Evolutionary conservation across 2,329 filamentous ascomycete species (phyloP), one percentile per base, ranked within the genome.

Genomic region (Clonostachys rosea): DNA sequence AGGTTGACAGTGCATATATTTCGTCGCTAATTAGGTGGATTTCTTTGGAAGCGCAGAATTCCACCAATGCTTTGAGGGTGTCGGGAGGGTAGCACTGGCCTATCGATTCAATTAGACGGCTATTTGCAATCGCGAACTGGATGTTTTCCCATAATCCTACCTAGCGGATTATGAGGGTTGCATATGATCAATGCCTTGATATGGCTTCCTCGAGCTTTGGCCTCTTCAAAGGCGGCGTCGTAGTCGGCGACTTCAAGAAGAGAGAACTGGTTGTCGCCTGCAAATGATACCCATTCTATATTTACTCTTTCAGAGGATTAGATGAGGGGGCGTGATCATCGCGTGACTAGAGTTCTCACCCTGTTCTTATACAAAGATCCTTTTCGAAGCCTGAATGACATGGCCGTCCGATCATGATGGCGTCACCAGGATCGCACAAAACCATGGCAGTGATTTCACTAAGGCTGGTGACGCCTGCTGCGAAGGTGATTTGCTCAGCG

Each of bases 1-100:
- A 39, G 36, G 17, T 18, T 39, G 36, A 34, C 57, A 63, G 44
- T 18, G 36, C 36, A 5, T 39, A 39, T n/a, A 39, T 39, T 18
- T 39, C 36, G 36, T 39, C 36, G 36, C 36, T 39, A 11, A 39
- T 39, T n/a, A 39, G 12, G 12, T 39, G 36, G 17, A 39, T n/a
- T n/a, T 39, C 17, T 11, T 39, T 39, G 17, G 36, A n/a, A 39
- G 36, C 36, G 36, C 36, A 39, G 36, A 39, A 39, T n/a, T 18
- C 14, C 14, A 39, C 4, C 14, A 39, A n/a, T 3, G 36, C 36
- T 39, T 39, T 39, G 36, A 39, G 36, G 1, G 36, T 39, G 6
- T 39, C 36, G 17, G 36, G 36, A 11, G 36, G 36, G 10, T 39
- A 39, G 11, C 36, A 39, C 10, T 18, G 36, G 36, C 36, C 36